phyloP scores from a whole-genome alignment of 2,329 filamentous ascomycete species.

The Cucurbitaria berberidis region DNA sequence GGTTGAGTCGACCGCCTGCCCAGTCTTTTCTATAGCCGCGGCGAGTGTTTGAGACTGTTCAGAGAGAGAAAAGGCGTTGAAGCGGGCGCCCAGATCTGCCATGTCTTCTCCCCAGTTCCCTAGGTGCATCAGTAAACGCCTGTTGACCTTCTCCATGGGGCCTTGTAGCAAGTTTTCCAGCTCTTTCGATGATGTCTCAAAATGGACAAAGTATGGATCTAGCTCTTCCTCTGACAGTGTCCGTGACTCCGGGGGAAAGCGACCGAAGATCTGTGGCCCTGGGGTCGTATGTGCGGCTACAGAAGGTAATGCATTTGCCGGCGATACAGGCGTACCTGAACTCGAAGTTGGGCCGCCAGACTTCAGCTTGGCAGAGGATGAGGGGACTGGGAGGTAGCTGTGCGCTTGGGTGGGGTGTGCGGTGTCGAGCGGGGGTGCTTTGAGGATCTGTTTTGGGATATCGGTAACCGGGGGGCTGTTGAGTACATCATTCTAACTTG shows the following conservation, averaged over 20 bases:
- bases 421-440: constrained; percentile 92
- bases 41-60: constrained; percentile 89
- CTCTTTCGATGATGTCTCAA: constrained; percentile 90
- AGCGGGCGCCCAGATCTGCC: constrained; percentile 91
- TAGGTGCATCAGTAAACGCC: constrained; percentile 83
- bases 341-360: constrained; percentile 53
- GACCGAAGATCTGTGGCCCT: constrained; percentile 70
- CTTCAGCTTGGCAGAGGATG: constrained; percentile 84
- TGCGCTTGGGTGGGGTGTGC: constrained; percentile 92
- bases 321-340: constrained; percentile 62
- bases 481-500: constrained; percentile 84
- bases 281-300: constrained; percentile 63
- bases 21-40: constrained; percentile 90
- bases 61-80: constrained; percentile 94
- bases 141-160: constrained; percentile 95
- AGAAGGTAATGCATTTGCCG: constrained; percentile 59
- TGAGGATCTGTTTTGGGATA: constrained; percentile 91
- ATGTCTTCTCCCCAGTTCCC: constrained; percentile 84
- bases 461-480: constrained; percentile 88
- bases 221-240: constrained; percentile 85
- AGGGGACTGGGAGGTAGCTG: constrained; percentile 83
- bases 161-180: constrained; percentile 87
- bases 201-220: constrained; percentile 94
- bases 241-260: constrained; percentile 81
- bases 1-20: constrained; percentile 92